Evolutionary conservation across 495 filamentous ascomycete genomes (phyloP).

Genomic region (Alectoria sarmentosa): DNA sequence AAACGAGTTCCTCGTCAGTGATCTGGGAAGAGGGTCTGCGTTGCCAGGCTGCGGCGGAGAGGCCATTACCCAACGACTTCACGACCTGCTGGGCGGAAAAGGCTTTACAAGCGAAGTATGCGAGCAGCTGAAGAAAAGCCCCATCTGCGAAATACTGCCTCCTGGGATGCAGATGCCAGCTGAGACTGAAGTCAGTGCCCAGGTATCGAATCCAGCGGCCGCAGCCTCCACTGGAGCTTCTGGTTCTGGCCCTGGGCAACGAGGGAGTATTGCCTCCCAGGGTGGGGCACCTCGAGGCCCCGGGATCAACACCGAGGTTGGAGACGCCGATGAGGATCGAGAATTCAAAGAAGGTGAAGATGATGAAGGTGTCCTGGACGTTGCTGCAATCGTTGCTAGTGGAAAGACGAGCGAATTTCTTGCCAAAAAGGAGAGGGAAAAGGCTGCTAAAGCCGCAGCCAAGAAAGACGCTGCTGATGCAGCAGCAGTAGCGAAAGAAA

Average conservation of each 20-base stretch:
- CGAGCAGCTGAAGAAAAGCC: conserved; percentile 85
- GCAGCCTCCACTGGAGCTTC: conserved; percentile 47
- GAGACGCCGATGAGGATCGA: conserved; percentile 44
- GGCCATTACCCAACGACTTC: conserved; percentile 71
- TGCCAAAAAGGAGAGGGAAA: conserved; percentile 86
- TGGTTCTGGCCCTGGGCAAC: conserved; percentile 33
- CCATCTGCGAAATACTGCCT: conserved; percentile 82
- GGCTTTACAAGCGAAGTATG: conserved; percentile 82
- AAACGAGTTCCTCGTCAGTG: conserved; percentile 63
- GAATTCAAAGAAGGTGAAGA: conserved; percentile 43
- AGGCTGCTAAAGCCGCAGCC: conserved; percentile 58
- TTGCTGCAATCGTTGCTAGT: conserved; percentile 85
- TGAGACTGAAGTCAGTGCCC: conserved; percentile 37
- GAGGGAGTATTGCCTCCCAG: conserved; percentile 26
- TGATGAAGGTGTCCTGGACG: conserved; percentile 82
- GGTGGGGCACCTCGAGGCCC: conserved; percentile 42
- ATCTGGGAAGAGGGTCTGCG: conserved; percentile 51
- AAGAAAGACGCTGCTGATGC: conserved; percentile 39
- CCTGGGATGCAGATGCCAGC: conserved; percentile 52
- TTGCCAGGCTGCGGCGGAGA: conserved; percentile 76
- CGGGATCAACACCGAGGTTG: conserved; percentile 45
- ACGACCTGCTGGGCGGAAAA: conserved; percentile 58
- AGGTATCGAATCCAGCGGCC: conserved; percentile 48
- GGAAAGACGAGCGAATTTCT: conserved; percentile 90
- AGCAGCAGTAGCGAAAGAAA: conserved; percentile 34